Conservation (phyloP, 768 basidiomycete species). For the Trametes cingulata region DNA sequence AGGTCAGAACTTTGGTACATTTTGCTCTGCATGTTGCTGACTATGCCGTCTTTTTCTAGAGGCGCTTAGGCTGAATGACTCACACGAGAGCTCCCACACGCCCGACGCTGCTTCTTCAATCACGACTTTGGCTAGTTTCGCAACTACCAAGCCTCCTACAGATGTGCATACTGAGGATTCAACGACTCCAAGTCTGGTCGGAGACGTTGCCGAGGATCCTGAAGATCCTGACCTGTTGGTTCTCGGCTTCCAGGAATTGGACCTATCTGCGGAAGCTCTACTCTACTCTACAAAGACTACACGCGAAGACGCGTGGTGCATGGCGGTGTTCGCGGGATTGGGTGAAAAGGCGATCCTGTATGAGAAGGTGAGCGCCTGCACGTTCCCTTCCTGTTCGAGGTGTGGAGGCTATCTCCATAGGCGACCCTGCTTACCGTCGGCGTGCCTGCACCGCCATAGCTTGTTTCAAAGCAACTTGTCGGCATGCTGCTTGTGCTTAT, state of each 20-base stretch:
- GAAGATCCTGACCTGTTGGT: constrained; percentile 67
- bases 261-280: constrained; percentile 76
- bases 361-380: constrained; percentile 53
- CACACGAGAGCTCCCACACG: not conserved
- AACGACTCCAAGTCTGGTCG: not conserved
- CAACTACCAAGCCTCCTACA: not conserved
- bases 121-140: not conserved
- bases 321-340: constrained; percentile 67
- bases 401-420: not conserved
- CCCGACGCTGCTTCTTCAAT: not conserved
- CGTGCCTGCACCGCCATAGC: constrained; percentile 38
- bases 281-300: constrained; percentile 64
- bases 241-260: constrained; percentile 81
- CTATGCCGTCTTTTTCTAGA: not conserved
- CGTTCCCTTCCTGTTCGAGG: not conserved
- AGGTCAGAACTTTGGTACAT: not conserved
- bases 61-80: not conserved
- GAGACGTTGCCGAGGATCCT: constrained; percentile 22
- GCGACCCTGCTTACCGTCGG: not conserved
- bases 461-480: constrained; percentile 77
- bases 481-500: constrained; percentile 78
- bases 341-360: constrained; percentile 65
- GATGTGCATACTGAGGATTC: constrained; percentile 15
- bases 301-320: constrained; percentile 71
- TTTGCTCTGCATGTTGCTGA: not conserved